Evolutionary conservation across 2,329 filamentous ascomycete species (phyloP), one percentile per base, ranked within the genome.

Genomic region (Tetracladium maxilliforme): DNA sequence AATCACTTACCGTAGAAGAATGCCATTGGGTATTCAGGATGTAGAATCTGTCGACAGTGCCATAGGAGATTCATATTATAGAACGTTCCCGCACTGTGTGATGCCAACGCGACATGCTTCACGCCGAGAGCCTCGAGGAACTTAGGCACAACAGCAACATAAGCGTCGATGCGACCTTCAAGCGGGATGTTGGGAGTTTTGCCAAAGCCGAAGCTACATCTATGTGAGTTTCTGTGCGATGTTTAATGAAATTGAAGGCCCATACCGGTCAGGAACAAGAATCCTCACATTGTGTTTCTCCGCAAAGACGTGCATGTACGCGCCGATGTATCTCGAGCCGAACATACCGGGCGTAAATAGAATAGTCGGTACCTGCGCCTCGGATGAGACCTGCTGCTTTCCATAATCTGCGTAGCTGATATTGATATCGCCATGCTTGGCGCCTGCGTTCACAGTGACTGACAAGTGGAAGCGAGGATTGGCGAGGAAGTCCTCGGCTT

Each of bases 61-160:
- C 35, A 35, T 11, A 60, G 35, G 5, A 53, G 49, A 27, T 60
- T 60, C 14, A 61, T 37, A 4, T 46, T 32, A 29, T 54, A 60
- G 3, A 58, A 40, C 1, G 52, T 52, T 3, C 57, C 57, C 1
- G 49, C 47, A 13, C 44, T 50, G 29, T 61, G 56, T 11, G 47
- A 40, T 2, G 49, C 37, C 1, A 60, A 31, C n/a, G 36, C 39
- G 11, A 60, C 45, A 28, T 54, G 44, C 27, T 42, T 28, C 23
- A 56, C 47, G 1, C 38, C 23, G 5, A 61, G 42, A 21, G 42
- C 29, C 5, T 37, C 19, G 6, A 61, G 38, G 1, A 61, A 36
- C 5, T 30, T 33, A 11, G 55, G 52, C 2, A 59, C 38, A 2
- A 46, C 44, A 31, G 59, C 53, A 14, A 56, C 37, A 47, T 51